Evolutionary conservation across 306 rosid genomes (phyloP).

Genomic region (Ochetophila trinervis): DNA sequence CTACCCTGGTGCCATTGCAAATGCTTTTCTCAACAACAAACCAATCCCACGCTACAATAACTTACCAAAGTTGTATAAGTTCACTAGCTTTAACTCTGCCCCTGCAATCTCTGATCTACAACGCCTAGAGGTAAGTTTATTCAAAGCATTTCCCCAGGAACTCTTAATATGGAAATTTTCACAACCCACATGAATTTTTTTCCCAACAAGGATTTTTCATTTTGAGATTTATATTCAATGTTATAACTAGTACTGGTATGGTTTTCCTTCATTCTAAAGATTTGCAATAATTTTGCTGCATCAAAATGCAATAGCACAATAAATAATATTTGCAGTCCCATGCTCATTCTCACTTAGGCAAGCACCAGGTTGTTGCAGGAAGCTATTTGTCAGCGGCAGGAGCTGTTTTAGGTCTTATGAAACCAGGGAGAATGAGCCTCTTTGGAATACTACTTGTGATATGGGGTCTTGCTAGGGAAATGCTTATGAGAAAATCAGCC

Average conservation of each 20-base stretch:
- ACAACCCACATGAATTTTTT: background rate
- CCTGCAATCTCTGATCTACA: conserved; percentile 51
- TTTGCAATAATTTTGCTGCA: background rate
- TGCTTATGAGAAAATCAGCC: conserved; percentile 36
- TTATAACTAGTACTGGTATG: too few relatives aligned
- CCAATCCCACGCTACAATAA: conserved; percentile 39
- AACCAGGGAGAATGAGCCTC: conserved; percentile 66
- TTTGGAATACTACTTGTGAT: conserved; percentile 58
- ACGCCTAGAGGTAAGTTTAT: conserved; percentile 63
- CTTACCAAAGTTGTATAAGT: conserved; percentile 37
- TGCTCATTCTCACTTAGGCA: conserved; percentile 24
- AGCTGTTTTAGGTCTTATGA: conserved; percentile 57
- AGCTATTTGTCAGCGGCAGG: conserved; percentile 80
- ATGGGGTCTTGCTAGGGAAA: conserved; percentile 73
- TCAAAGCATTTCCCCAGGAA: background rate
- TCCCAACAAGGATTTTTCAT: background rate
- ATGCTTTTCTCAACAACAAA: conserved; percentile 38
- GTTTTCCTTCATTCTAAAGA: background rate
- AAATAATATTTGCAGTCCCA: background rate
- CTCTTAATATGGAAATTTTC: background rate
- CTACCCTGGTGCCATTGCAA: conserved; percentile 71
- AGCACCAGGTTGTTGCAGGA: conserved; percentile 71
- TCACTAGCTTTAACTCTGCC: conserved; percentile 28
- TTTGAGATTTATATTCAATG: too few relatives aligned
- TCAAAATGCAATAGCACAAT: background rate